phyloP scores from a whole-genome alignment of 1,139 yeast genomes.

The Yamadazyma friedrichii region DNA sequence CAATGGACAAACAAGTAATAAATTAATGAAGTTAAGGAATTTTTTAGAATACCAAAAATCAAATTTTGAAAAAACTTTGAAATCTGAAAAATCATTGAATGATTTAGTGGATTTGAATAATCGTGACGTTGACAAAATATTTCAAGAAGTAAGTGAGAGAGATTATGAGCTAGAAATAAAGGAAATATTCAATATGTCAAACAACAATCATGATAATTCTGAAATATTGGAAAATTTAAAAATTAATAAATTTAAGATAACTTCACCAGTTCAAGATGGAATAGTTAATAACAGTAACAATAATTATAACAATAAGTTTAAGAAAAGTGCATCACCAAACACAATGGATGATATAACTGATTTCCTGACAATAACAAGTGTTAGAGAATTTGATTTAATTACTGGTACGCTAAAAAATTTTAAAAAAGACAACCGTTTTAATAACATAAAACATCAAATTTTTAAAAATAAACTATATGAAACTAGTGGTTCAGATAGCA shows the following conservation, averaged over 20 bases:
- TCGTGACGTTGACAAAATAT: constrained; percentile 37
- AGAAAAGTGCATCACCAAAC: background rate
- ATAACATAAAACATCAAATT: constrained; percentile 36
- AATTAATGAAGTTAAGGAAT: constrained; percentile 38
- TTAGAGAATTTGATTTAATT: constrained; percentile 38
- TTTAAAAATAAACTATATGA: constrained; percentile 44
- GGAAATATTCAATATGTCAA: constrained; percentile 11
- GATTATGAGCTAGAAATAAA: constrained; percentile 32
- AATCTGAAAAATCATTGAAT: constrained; percentile 17
- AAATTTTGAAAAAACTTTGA: constrained; percentile 25
- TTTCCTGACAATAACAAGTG: constrained; percentile 42
- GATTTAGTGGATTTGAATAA: constrained; percentile 34
- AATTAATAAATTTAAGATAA: constrained; percentile 8
- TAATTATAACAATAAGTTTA: background rate
- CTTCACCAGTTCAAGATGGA: background rate
- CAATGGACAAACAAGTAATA: constrained; percentile 30
- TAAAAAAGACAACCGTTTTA: constrained; percentile 23
- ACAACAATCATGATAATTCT: background rate
- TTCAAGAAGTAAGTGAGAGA: constrained; percentile 28
- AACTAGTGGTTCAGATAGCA: constrained; percentile 46
- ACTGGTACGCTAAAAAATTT: constrained; percentile 38
- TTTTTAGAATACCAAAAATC: constrained; percentile 40
- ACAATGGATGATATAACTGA: constrained; percentile 24
- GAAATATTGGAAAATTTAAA: constrained; percentile 4
- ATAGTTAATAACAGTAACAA: background rate